Evolutionary conservation across 1,284 basidiomycete genomes (phyloP), one percentile per base, ranked within the genome.

Genomic region (Singerocomus inundabilis): DNA sequence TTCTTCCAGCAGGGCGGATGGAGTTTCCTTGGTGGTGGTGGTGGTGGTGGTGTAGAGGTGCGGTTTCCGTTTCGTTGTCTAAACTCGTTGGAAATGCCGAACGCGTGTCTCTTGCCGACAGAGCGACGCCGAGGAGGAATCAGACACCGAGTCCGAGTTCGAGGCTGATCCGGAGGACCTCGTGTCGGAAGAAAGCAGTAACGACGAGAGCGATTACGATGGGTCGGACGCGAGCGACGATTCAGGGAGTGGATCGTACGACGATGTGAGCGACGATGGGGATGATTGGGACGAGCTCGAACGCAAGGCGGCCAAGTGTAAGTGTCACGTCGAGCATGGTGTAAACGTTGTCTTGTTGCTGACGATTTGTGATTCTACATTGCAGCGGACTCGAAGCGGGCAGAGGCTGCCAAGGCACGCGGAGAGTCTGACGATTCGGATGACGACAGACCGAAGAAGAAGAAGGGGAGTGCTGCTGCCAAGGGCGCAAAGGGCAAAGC

Each of bases 1-100:
- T 99, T 99, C 76, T 99, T 97, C 84, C 88, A 87, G 56, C 85
- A 91, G 48, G 95, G 94, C 26, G 97, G 97, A 29, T 99, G 97
- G 97, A 98, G 97, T 85, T 78, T 99, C 51, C 79, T 83, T n/a
- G 82, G 84, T n/a, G 83, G 82, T 10, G 83, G 84, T n/a, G 83
- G 82, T 10, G 83, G 21, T 21, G 21, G 21, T 4, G 21, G 21
- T 4, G 85, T 78, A 28, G 88, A 86, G 64, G 85, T 84, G 56
- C 38, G 72, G 5, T 34, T 63, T 7, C 2, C 41, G 49, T 49
- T 38, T 44, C 21, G 4, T 46, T 15, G n/a, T 35, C 42, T 41
- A 13, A 12, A 51, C 29, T 5, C 5, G 13, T 11, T n/a, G 16
- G 13, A 13, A 24, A 28, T 29, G 32, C 38, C 44, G 31, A 53